Base-by-base conservation (phyloP, 176 grass and related monocot species). In the Musa beccarii region DNA sequence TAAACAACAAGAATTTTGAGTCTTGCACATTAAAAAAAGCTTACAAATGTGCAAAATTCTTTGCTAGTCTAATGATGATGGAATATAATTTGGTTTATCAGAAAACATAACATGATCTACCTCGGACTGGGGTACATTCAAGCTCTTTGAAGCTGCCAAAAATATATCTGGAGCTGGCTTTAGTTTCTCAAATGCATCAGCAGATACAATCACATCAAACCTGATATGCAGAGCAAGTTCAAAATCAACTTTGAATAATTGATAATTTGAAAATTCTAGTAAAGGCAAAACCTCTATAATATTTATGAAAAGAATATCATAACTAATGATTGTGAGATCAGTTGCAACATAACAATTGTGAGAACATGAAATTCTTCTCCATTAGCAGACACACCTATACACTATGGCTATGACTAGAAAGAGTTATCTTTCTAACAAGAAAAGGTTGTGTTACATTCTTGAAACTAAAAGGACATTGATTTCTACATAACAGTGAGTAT, bases 131-230 rank as follows among this genome's bases (percentile, higher is more conserved):
- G 78, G 69, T 62, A 89, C 54, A 21, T 62, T 75, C 80, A 98
- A 85, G 73, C 71, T 84, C 83, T 89, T 94, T 83, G 90, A 93
- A 82, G 95, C 88, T 78, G 95, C 79, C 67, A 98, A 81, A 61
- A 98, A 98, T 82, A 98, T 98, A 84, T 98, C 95, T 0, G 95
- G 95, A 79, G 95, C 86, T 29, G 95, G 95, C 79, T 98, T 98
- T 84, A 93, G 80, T 75, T 93, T 93, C 89, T 98, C 84, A 77
- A 98, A 98, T 59, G 82, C 95, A 81, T 98, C 88, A 54, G 95
- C 95, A 79, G 95, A 98, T 74, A 91, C 86, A 80, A 98, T 98
- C 29, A 83, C 86, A 89, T 98, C 90, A 76, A 98, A 93, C 79
- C 95, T 98, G 77, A 83, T 82, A 89, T 77, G 74, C 49, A 65